Evolutionary conservation across 2,329 filamentous ascomycete species (phyloP), one percentile per base, ranked within the genome.

Genomic region (Penicillium crustosum): DNA sequence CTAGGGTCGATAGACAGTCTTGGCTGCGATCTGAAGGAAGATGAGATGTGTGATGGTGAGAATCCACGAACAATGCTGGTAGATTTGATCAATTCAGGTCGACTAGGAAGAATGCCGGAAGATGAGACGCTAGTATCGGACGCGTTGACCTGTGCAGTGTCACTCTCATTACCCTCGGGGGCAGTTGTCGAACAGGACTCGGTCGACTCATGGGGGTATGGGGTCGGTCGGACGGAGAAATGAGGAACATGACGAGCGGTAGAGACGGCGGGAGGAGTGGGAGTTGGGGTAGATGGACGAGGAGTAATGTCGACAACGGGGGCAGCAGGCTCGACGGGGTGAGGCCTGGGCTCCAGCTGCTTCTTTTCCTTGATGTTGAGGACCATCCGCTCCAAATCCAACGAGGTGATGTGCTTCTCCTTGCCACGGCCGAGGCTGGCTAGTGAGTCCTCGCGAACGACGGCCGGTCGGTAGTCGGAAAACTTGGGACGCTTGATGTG

Each of bases 341-440:
- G 50, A 29, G 80, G 74, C 38, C 86, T 74, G 5, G 84, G 84
- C 68, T 84, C 81, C 23, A 93, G 80, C 45, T 83, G 83, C 74
- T 87, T 86, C 76, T 90, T 91, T 76, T 94, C 89, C 75, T 95
- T 90, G 72, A 97, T 97, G 39, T 89, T 91, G 56, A 90, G 86
- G 42, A 97, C 91, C 85, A 97, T 95, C 79, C 95, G 95, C 76
- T 96, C 91, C 31, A 97, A 83, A 68, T 94, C 90, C 69, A 91
- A 85, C 7, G 93, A 91, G n/a, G 92, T 95, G 66, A 97, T 93
- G 77, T 96, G 93, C 70, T 90, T 89, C 73, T 94, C 90, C 55
- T 82, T 86, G 63, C 87, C 88, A 63, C 89, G 86, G 71, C 88
- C 90, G 59, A 89, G 84, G 73, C 84, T 88, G 23, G 75, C 64